Base-by-base conservation (phyloP, 2,329 filamentous ascomycete genomes). In the Penicillium sp. region DNA sequence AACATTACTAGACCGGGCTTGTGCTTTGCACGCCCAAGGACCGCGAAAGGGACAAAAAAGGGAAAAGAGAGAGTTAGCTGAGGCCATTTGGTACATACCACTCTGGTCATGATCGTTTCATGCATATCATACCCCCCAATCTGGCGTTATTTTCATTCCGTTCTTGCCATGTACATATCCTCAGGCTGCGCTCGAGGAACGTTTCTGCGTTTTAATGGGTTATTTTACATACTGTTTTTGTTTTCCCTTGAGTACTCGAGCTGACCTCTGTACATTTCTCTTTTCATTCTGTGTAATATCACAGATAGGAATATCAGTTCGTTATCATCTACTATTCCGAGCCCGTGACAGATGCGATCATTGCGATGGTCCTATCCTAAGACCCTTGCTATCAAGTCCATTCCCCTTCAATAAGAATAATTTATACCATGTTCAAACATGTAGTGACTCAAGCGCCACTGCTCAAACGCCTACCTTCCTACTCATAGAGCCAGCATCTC, bases 51-150 rank as follows among this genome's bases (percentile, higher is more conserved):
- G 20, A 51, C 24, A 45, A 20, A 51, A 14, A 37, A 37, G 35
- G 32, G 6, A 34, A 16, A 48, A 47, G 20, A 39, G 26, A 46
- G 31, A 34, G 38, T 29, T 53, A 20, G 55, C 50, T 49, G 57
- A 51, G 44, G 38, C 31, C 53, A 57, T 59, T 42, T 43, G 55
- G 55, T 60, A 58, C 51, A 60, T 55, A 60, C 24, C 53, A 55
- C 44, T 53, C 52, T 53, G 55, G 48, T 53, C 54, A 64, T 62
- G 62, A 60, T 60, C 55, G 42, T 61, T 62, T 47, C 42, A 60
- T 61, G 61, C 61, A 66, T 66, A 60, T 61, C 61, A 66, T 66
- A 65, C 62, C 62, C 59, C 56, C 49, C 22, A 10, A 57, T 53
- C 37, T 57, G 56, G 61, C 61, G 58, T 64, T 65, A 55, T 39